Evolutionary conservation across 345 rosid species (phyloP).

Genomic region (Brassica napus): DNA sequence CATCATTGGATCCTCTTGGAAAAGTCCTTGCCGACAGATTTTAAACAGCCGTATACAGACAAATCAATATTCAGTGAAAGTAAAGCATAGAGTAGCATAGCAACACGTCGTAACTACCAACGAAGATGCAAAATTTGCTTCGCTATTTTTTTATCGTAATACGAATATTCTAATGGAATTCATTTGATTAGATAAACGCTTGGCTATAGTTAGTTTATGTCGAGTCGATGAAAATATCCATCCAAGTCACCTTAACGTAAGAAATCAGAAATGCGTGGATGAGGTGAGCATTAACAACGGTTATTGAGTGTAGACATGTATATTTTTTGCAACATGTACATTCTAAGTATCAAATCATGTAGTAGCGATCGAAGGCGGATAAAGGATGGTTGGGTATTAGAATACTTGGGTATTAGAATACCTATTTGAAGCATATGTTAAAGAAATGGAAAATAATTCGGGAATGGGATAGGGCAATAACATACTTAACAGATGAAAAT

Average conservation of each 20-base stretch:
- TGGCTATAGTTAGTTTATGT: not conserved
- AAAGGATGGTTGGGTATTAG: too few relatives aligned
- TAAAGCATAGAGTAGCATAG: not conserved
- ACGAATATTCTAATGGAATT: not conserved
- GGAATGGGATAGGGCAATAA: too few relatives aligned
- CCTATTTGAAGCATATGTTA: too few relatives aligned
- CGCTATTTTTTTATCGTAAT: not conserved
- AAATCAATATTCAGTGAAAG: conserved; percentile 1
- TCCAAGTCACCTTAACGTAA: not conserved
- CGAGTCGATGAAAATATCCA: not conserved
- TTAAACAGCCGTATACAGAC: conserved; percentile 3
- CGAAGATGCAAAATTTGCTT: not conserved
- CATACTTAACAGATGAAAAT: too few relatives aligned
- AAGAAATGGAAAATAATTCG: too few relatives aligned
- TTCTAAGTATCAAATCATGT: too few relatives aligned
- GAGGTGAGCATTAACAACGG: too few relatives aligned
- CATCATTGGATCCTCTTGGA: not conserved
- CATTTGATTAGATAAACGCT: not conserved
- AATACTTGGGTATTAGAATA: too few relatives aligned
- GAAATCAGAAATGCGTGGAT: too few relatives aligned
- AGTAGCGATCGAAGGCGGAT: too few relatives aligned
- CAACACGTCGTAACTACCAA: not conserved
- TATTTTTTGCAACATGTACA: too few relatives aligned
- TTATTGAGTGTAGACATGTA: too few relatives aligned
- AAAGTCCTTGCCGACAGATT: conserved; percentile 11